Evolutionary conservation across 345 rosid genomes (phyloP).

Genomic region (Lepidium sativum): DNA sequence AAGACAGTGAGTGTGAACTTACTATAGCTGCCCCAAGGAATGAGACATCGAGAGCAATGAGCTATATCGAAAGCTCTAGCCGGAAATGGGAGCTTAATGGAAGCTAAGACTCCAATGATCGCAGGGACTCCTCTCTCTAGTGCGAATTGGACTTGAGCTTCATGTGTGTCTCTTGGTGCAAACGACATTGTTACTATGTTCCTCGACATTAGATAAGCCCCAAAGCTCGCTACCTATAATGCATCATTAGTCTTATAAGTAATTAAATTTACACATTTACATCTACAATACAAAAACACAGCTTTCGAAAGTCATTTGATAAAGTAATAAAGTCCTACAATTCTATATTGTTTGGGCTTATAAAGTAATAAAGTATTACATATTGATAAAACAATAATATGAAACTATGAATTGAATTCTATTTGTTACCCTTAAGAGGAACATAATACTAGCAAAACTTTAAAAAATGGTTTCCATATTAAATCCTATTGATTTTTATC

Average conservation of each 20-base stretch:
- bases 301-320: neutral
- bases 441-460: neutral
- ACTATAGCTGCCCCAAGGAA: constrained; percentile 83
- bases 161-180: constrained; percentile 94
- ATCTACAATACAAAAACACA: neutral
- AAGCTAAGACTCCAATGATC: constrained; percentile 72
- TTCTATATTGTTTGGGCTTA: neutral
- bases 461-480: neutral
- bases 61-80: constrained; percentile 92
- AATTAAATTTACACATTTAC: neutral
- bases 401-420: neutral
- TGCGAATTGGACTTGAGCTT: constrained; percentile 94
- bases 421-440: neutral
- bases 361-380: neutral
- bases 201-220: constrained; percentile 72
- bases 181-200: constrained; percentile 68
- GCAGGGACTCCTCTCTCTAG: constrained; percentile 94
- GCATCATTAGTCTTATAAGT: no score
- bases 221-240: constrained; percentile 83
- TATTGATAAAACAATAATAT: neutral
- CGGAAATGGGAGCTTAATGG: constrained; percentile 82
- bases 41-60: constrained; percentile 95
- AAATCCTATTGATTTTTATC: neutral
- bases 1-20: neutral
- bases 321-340: neutral